Conservation (phyloP, 228 moss, liverwort and hornwort species). For the Sphagnum magellanicum region DNA sequence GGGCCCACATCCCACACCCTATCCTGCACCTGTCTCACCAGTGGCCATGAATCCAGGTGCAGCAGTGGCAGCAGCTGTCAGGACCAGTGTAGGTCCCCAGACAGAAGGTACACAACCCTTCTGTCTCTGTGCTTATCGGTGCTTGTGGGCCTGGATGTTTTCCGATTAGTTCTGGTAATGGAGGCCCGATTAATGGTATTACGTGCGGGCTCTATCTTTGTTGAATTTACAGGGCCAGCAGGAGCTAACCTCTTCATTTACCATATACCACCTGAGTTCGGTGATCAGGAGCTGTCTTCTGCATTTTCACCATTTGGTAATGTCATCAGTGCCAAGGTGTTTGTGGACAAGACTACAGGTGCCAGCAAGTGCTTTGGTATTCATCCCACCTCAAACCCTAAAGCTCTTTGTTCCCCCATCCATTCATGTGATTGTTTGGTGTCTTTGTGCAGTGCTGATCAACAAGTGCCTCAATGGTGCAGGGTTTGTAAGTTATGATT, state of each 20-base stretch:
- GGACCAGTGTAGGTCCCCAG: slow-evolving; percentile 83
- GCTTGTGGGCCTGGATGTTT: neutral
- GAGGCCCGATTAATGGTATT: neutral
- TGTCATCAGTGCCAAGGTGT: slow-evolving; percentile 92
- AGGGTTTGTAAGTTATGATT: slow-evolving; percentile 97
- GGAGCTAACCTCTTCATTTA: slow-evolving; percentile 94
- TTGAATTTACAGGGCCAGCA: slow-evolving; percentile 60
- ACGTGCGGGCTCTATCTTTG: neutral
- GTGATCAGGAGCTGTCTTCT: slow-evolving; percentile 92
- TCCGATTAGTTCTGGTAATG: neutral
- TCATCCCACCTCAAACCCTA: too few relatives aligned
- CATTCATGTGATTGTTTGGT: too few relatives aligned
- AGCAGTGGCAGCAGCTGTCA: slow-evolving; percentile 38
- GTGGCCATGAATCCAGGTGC: slow-evolving; percentile 68
- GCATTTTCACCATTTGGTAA: slow-evolving; percentile 91
- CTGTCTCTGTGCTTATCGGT: neutral
- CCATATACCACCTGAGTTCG: slow-evolving; percentile 91
- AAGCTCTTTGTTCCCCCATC: too few relatives aligned
- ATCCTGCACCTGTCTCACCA: slow-evolving; percentile 37
- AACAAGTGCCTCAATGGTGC: slow-evolving; percentile 10
- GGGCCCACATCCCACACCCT: slow-evolving; percentile 69
- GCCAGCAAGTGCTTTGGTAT: slow-evolving; percentile 98
- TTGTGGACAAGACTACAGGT: slow-evolving; percentile 91
- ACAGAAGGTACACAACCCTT: slow-evolving; percentile 60
- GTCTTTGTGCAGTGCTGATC: too few relatives aligned